Base-by-base conservation (phyloP, 2,329 filamentous ascomycete genomes). In the Phyllosticta citriasiana region DNA sequence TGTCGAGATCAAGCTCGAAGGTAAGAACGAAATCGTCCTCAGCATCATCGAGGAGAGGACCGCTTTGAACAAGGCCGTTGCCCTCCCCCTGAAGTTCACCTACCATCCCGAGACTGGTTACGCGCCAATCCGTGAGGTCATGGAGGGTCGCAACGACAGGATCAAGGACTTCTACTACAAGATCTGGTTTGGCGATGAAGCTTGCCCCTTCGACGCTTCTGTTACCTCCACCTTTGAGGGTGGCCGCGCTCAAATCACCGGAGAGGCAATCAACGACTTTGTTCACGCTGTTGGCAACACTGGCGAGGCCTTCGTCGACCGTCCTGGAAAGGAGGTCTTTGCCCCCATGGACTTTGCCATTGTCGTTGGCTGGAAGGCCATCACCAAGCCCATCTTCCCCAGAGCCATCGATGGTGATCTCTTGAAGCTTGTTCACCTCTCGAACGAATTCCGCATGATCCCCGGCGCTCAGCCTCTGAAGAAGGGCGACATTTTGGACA, bases 131-230 rank as follows among this genome's bases (percentile, higher is more conserved):
- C 88, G 88, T 64, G 94, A 99, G 76, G 88, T 97, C 65, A 99
- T 99, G 94, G 84, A 91, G 40, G 88, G 85, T 60, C 91, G 94
- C 71, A 99, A 99, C 73, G 93, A 99, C 72, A 89, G 91, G 66
- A 97, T 99, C 81, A 99, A 99, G 81, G 90, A 96, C 76, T 99
- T 99, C 75, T 99, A 99, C 82, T 99, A 96, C 86, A 87, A 87
- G 67, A 87, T 95, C 66, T 99, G 94, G 94, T 99, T 99, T 69
- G 94, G 91, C 52, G 83, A 92, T 63, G 92, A 96, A 70, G 77
- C 82, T 53, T 82, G 95, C 57, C 87, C 95, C 60, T 89, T 97
- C 60, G 88, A 97, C 69, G 87, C 88, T 16, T 82, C 89, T 40
- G 89, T 96, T 58, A 92, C 90, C 5, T 88, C 89, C 71, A 87